Evolutionary conservation across 1,139 yeast species (phyloP).

Genomic region (Suhomyces bolitotheri): DNA sequence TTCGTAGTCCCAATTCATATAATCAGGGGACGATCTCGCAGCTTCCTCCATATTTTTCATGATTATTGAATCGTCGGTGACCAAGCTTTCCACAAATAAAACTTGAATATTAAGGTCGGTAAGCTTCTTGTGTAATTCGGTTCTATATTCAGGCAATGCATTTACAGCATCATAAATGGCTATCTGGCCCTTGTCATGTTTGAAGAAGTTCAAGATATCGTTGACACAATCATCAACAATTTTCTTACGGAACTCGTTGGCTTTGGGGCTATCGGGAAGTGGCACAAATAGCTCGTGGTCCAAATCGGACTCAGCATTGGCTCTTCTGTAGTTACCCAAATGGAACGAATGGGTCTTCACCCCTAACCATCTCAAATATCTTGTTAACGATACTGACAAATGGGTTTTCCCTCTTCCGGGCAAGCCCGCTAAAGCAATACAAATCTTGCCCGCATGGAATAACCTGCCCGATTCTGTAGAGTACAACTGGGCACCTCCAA

Average conservation of each 20-base stretch:
- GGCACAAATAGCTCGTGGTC: conserved; percentile 75
- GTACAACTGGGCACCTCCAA: conserved; percentile 69
- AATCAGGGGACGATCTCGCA: conserved; percentile 88
- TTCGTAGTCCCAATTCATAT: conserved; percentile 66
- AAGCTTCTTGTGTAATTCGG: conserved; percentile 56
- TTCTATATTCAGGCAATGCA: conserved; percentile 70
- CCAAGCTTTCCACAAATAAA: conserved; percentile 82
- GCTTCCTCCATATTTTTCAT: conserved; percentile 75
- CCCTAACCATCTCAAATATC: conserved; percentile 93
- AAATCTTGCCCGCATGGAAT: conserved; percentile 93
- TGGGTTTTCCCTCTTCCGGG: conserved; percentile 98
- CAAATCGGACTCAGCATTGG: conserved; percentile 51
- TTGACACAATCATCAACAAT: conserved; percentile 64
- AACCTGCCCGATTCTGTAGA: conserved; percentile 87
- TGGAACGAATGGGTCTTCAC: conserved; percentile 92
- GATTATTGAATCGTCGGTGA: conserved; percentile 71
- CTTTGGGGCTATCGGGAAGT: conserved; percentile 53
- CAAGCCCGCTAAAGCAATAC: conserved; percentile 85
- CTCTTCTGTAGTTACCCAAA: conserved; percentile 86
- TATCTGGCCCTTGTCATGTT: conserved; percentile 79
- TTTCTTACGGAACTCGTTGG: conserved; percentile 55
- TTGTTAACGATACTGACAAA: conserved; percentile 83
- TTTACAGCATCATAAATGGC: conserved; percentile 97
- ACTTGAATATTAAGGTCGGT: conserved; percentile 65
- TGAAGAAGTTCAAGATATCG: conserved; percentile 73